A percentile compares a stretch with the other conserved stretches of the same genome.
Evolutionary conservation across 768 basidiomycete genomes (phyloP).

Genomic region (Sutorius australiensis): DNA sequence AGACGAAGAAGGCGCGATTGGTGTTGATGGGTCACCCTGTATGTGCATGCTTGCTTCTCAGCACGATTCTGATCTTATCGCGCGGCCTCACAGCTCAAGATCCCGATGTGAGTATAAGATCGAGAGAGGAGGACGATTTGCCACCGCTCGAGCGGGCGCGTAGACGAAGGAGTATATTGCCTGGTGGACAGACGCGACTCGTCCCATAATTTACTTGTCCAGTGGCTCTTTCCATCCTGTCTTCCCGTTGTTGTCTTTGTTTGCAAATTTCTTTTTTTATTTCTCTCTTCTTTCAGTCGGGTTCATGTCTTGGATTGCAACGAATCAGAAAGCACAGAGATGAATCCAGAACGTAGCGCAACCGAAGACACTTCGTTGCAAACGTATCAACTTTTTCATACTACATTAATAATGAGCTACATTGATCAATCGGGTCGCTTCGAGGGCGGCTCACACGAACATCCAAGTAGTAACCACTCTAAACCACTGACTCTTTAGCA

Average conservation of each 20-base stretch:
- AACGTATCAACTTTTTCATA: too few species aligned
- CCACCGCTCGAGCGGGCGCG: slow-evolving; percentile 70
- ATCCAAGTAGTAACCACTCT: too few species aligned
- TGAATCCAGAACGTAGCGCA: too few species aligned
- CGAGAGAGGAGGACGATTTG: slow-evolving; percentile 52
- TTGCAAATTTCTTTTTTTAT: too few species aligned
- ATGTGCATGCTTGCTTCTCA: slow-evolving; percentile 7
- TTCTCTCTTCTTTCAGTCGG: too few species aligned
- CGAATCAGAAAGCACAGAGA: too few species aligned
- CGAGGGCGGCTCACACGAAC: too few species aligned
- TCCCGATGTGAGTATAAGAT: slow-evolving; percentile 20
- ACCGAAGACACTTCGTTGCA: too few species aligned
- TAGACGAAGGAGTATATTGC: slow-evolving; percentile 41
- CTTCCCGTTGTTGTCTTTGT: too few species aligned
- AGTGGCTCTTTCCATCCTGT: neutral
- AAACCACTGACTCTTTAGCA: slow-evolving; percentile 2
- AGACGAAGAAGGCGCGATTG: slow-evolving; percentile 31
- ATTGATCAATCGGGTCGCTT: too few species aligned
- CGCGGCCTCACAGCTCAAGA: slow-evolving; percentile 18
- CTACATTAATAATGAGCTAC: too few species aligned
- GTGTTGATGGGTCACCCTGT: slow-evolving; percentile 20
- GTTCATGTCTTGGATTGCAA: too few species aligned
- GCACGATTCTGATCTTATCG: slow-evolving; percentile 8
- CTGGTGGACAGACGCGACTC: slow-evolving; percentile 30
- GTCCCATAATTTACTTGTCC: slow-evolving; percentile 1